Percentiles rank a stretch among this genome's conserved stretches.
These are phyloP conservation scores for Cadophora gregata DNA, from an alignment of 2,329 filamentous ascomycete species.

Conservation along the genomic window DNA sequence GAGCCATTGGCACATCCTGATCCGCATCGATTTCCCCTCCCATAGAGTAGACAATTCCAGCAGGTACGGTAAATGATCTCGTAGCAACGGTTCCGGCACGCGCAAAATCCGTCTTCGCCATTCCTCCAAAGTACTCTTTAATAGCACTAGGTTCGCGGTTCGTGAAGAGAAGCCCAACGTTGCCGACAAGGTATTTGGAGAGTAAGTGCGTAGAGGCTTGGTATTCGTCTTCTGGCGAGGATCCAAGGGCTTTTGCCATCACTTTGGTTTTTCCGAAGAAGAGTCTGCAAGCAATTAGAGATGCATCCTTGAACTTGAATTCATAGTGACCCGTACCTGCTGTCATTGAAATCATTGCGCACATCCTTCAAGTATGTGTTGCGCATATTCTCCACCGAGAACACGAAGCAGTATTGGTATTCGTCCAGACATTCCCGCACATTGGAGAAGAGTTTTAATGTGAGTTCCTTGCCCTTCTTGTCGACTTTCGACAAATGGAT, in stretches of 20 bases:
- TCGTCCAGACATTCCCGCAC: conserved; percentile 84
- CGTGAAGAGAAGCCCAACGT: conserved; percentile 90
- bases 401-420: conserved; percentile 92
- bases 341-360: conserved; percentile 81
- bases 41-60: conserved; percentile 80
- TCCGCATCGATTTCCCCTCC: conserved; percentile 81
- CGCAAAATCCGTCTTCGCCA: conserved; percentile 84
- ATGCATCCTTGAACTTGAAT: too few species aligned
- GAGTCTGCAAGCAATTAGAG: conserved; percentile 60
- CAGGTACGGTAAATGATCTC: conserved; percentile 79
- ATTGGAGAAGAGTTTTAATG: conserved; percentile 85
- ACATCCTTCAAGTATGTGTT: conserved; percentile 96
- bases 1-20: conserved; percentile 84
- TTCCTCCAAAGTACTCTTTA: conserved; percentile 72
- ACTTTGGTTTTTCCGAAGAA: conserved; percentile 99
- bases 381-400: conserved; percentile 95
- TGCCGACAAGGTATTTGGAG: conserved; percentile 73
- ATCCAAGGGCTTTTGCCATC: conserved; percentile 93
- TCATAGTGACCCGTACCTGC: conserved; percentile 63
- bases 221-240: conserved; percentile 76
- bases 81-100: conserved; percentile 80
- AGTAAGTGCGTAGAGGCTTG: conserved; percentile 79
- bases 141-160: conserved; percentile 74
- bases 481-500: conserved; percentile 88
- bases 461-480: conserved; percentile 91